phyloP scores from a whole-genome alignment of 495 filamentous ascomycete genomes.

The Aspergillus biplanus region DNA sequence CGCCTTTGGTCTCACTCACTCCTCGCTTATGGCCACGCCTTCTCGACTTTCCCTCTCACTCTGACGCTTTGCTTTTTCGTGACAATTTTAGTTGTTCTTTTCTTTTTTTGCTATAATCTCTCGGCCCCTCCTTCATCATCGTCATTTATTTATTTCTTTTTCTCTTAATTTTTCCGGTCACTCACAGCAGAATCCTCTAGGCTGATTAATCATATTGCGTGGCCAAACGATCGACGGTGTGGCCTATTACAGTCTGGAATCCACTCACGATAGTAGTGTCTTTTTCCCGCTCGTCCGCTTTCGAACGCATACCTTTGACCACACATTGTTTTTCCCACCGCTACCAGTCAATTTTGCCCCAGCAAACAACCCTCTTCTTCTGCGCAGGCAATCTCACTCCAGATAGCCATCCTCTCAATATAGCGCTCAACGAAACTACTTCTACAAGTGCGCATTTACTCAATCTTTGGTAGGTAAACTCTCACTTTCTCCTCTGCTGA shows the following conservation, averaged over 20 bases:
- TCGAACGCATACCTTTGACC: conserved; percentile 22
- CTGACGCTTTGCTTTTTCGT: conserved; percentile 2
- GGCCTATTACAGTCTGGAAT: conserved; percentile 24
- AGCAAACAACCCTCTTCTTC: neutral
- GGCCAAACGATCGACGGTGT: conserved; percentile 22
- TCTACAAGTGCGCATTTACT: conserved; percentile 2
- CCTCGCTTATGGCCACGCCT: conserved; percentile 32
- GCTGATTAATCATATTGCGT: conserved; percentile 22
- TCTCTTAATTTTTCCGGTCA: conserved; percentile 10
- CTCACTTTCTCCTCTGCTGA: neutral
- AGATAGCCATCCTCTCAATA: conserved; percentile 3
- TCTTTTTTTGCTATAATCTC: conserved; percentile 13
- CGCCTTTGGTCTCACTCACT: conserved; percentile 11
- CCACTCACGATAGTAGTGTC: conserved; percentile 27
- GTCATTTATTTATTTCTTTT: neutral
- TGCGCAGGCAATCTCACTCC: conserved; percentile 10
- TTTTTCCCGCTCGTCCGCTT: conserved; percentile 24
- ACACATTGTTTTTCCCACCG: conserved; percentile 13
- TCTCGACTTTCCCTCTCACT: conserved; percentile 13
- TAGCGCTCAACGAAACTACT: neutral
- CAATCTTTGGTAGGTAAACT: conserved; percentile 4
- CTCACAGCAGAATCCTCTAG: conserved; percentile 25
- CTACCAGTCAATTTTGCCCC: conserved; percentile 8
- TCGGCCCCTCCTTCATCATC: conserved; percentile 4
- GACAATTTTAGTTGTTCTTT: conserved; percentile 21